Evolutionary conservation across 2,329 filamentous ascomycete species (phyloP).

Genomic region (Graphilbum ipis-grandicollis): DNA sequence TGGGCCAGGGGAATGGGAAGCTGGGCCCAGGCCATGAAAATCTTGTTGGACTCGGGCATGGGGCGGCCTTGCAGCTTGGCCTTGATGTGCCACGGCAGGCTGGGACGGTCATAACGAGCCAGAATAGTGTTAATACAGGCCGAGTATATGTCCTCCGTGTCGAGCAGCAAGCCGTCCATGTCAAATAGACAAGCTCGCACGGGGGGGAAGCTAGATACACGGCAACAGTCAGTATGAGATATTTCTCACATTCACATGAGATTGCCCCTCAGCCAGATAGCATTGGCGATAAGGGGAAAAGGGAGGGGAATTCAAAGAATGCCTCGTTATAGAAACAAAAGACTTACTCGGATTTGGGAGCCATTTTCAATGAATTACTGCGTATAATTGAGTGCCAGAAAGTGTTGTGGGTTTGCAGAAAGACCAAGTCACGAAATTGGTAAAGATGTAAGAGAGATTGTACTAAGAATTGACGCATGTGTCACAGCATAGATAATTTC

Average conservation of each 20-base stretch:
- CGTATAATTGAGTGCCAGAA: too few species aligned
- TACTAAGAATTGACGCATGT: too few species aligned
- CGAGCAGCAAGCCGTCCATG: slow-evolving; percentile 92
- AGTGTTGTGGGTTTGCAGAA: too few species aligned
- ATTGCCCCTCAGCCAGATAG: too few species aligned
- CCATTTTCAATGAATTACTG: slow-evolving; percentile 12
- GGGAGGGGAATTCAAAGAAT: too few species aligned
- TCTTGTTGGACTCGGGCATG: slow-evolving; percentile 30
- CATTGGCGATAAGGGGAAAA: too few species aligned
- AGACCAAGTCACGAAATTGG: too few species aligned
- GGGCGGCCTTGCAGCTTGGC: slow-evolving; percentile 57
- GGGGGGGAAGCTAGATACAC: slow-evolving; percentile 45
- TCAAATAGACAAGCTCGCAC: slow-evolving; percentile 91
- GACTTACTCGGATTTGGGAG: slow-evolving; percentile 14
- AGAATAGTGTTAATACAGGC: slow-evolving; percentile 69
- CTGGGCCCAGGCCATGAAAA: slow-evolving; percentile 64
- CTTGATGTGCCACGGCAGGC: slow-evolving; percentile 86
- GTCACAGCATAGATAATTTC: too few species aligned
- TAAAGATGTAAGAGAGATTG: too few species aligned
- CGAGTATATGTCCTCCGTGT: slow-evolving; percentile 85
- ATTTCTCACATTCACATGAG: too few species aligned
- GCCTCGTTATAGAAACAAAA: too few species aligned
- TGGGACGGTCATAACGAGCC: slow-evolving; percentile 51
- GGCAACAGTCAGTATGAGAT: neutral
- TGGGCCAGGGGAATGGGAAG: slow-evolving; percentile 59